These are phyloP conservation scores for Yamadazyma siamensis DNA, from an alignment of 1,139 yeast species.

Conservation along the genomic window DNA sequence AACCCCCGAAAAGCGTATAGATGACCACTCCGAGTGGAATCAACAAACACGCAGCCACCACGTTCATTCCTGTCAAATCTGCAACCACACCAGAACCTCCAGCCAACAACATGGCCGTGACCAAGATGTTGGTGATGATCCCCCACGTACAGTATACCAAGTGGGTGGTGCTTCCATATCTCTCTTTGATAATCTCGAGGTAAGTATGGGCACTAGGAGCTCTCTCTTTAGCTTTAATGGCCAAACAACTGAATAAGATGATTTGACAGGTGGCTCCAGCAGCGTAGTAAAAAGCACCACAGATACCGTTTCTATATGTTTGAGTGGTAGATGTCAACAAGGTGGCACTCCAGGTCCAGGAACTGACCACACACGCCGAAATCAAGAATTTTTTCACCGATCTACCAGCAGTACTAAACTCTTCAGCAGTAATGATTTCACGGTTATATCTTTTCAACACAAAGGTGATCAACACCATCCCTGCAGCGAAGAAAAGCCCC, in stretches of 20 bases:
- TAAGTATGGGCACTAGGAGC: slow-evolving; percentile 60
- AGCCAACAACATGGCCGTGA: slow-evolving; percentile 81
- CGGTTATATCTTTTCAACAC: slow-evolving; percentile 70
- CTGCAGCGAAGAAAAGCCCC: slow-evolving; percentile 75
- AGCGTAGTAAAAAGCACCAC: slow-evolving; percentile 48
- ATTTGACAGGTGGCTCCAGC: slow-evolving; percentile 56
- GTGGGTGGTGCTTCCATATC: slow-evolving; percentile 62
- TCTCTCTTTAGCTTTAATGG: slow-evolving; percentile 53
- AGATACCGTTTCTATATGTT: slow-evolving; percentile 72
- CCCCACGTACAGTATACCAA: slow-evolving; percentile 72
- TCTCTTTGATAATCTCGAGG: slow-evolving; percentile 48
- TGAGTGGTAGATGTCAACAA: slow-evolving; percentile 73
- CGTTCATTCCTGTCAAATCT: slow-evolving; percentile 78
- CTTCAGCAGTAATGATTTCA: slow-evolving; percentile 85
- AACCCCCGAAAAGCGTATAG: slow-evolving; percentile 84
- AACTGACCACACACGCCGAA: slow-evolving; percentile 82
- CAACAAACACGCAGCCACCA: slow-evolving; percentile 76
- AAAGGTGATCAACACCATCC: slow-evolving; percentile 73
- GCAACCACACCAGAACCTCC: slow-evolving; percentile 82
- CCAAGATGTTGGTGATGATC: slow-evolving; percentile 79
- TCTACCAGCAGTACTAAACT: slow-evolving; percentile 85
- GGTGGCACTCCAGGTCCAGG: slow-evolving; percentile 96
- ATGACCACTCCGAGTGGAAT: slow-evolving; percentile 80
- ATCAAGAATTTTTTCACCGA: slow-evolving; percentile 77
- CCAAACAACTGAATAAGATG: slow-evolving; percentile 49